Conservation (phyloP, 2,329 filamentous ascomycete genomes). For the Chlorencoelia australis region DNA sequence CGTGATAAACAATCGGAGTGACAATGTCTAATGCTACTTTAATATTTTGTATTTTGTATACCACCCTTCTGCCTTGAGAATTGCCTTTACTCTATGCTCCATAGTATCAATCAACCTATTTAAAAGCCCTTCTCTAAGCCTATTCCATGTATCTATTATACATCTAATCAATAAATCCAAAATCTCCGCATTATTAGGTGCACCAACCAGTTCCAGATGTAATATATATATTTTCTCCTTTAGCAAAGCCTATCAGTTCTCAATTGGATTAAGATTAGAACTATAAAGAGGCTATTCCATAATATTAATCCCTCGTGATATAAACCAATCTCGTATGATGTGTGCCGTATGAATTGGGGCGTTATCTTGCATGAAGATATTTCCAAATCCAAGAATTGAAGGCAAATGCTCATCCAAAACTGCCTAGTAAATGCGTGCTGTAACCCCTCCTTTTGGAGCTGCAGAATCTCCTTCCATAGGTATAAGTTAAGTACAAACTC, state of each 20-base stretch:
- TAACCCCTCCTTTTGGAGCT: slow-evolving; percentile 3
- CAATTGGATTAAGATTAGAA: slow-evolving; percentile 24
- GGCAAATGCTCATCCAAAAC: slow-evolving; percentile 2
- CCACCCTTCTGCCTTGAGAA: background rate
- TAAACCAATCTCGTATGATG: slow-evolving; percentile 10
- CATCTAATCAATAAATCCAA: background rate
- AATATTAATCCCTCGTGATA: slow-evolving; percentile 10
- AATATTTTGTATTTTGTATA: too few relatives aligned
- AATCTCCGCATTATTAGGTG: slow-evolving; percentile 5
- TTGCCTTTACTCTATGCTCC: slow-evolving; percentile 2
- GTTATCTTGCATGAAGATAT: slow-evolving; percentile 20
- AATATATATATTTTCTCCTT: slow-evolving; percentile 17
- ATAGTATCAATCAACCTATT: slow-evolving; percentile 2
- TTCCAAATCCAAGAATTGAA: background rate
- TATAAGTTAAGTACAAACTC: background rate
- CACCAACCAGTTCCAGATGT: slow-evolving; percentile 8
- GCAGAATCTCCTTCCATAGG: slow-evolving; percentile 2
- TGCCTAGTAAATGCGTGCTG: background rate
- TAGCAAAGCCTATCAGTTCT: slow-evolving; percentile 19
- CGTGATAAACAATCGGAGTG: too few relatives aligned
- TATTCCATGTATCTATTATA: slow-evolving; percentile 1
- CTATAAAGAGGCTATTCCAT: slow-evolving; percentile 18
- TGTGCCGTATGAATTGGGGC: slow-evolving; percentile 15
- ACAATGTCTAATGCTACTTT: too few relatives aligned
- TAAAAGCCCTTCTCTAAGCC: background rate